A percentile compares a stretch with the other conserved stretches of the same genome.
These are phyloP conservation scores for Pisolithus thermaeus DNA, from an alignment of 1,284 basidiomycete species.

Conservation along the genomic window DNA sequence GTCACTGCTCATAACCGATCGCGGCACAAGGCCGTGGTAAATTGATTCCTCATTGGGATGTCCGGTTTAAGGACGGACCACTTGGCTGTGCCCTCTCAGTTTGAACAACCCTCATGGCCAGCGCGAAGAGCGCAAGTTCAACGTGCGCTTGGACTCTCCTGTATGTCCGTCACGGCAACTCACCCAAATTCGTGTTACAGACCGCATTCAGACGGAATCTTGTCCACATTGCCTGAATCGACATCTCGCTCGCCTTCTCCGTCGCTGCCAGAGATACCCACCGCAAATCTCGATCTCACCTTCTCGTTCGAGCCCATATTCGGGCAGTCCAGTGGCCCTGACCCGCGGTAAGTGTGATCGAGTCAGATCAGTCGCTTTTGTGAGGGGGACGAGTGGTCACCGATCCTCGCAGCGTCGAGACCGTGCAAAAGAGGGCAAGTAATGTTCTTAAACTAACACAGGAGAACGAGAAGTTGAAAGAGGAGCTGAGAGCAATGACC, in stretches of 20 bases:
- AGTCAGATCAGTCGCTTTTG: conserved; percentile 10
- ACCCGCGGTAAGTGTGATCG: conserved; percentile 31
- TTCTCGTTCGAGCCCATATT: conserved; percentile 47
- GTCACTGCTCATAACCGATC: conserved; percentile 22
- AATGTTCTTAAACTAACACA: conserved; percentile 68
- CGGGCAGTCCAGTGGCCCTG: conserved; percentile 9
- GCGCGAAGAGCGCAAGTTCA: conserved; percentile 25
- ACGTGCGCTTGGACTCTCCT: conserved; percentile 15
- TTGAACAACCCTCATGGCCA: conserved; percentile 4
- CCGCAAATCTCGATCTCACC: conserved; percentile 44
- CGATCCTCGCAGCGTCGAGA: conserved; percentile 40
- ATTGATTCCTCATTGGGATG: neutral
- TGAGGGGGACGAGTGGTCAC: conserved; percentile 20
- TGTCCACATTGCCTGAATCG: conserved; percentile 14
- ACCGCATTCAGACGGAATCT: conserved; percentile 10
- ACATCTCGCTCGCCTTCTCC: conserved; percentile 27
- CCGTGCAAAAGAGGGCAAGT: conserved; percentile 68
- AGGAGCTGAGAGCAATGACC: conserved; percentile 66
- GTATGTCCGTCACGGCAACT: conserved; percentile 9
- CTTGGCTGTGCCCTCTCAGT: too few species aligned
- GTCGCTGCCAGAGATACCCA: conserved; percentile 50
- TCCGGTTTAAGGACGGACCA: conserved; percentile 12
- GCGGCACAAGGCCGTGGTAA: conserved; percentile 16
- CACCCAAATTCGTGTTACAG: conserved; percentile 16
- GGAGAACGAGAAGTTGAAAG: conserved; percentile 74